A percentile compares a stretch with the other conserved stretches of the same genome.
Conservation (phyloP, 2,329 filamentous ascomycete species). For the Zymoseptoria crescenta region DNA sequence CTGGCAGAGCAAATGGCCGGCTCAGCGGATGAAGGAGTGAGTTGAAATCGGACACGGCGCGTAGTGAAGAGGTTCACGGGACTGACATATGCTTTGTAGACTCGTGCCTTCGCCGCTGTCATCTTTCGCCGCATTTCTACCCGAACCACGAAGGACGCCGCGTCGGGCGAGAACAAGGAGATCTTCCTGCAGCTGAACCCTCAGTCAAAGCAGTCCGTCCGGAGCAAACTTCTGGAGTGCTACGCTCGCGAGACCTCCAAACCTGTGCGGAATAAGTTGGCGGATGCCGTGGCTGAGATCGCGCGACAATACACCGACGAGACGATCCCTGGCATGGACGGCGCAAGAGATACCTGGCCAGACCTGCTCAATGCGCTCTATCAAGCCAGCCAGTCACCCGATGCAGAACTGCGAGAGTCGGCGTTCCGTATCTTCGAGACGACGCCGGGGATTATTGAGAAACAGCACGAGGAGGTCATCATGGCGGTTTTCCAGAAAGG, state of each 20-base stretch:
- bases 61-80: not conserved
- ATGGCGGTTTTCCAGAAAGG: slow-evolving; percentile 80
- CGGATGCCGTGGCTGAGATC: slow-evolving; percentile 93
- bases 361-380: slow-evolving; percentile 82
- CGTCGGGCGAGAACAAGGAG: slow-evolving; percentile 65
- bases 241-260: slow-evolving; percentile 65
- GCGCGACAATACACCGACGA: slow-evolving; percentile 91
- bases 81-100: slow-evolving; percentile 43
- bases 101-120: slow-evolving; percentile 83
- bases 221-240: slow-evolving; percentile 72
- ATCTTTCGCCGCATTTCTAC: slow-evolving; percentile 90
- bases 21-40: slow-evolving; percentile 64
- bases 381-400: slow-evolving; percentile 77
- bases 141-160: slow-evolving; percentile 69
- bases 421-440: slow-evolving; percentile 94
- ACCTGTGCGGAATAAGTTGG: slow-evolving; percentile 84
- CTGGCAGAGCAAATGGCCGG: slow-evolving; percentile 83
- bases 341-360: slow-evolving; percentile 60
- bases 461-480: slow-evolving; percentile 88
- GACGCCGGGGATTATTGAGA: slow-evolving; percentile 91
- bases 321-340: slow-evolving; percentile 23
- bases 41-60: slow-evolving; percentile 22
- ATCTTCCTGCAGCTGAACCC: slow-evolving; percentile 72
- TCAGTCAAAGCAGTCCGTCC: slow-evolving; percentile 69
- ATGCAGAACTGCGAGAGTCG: slow-evolving; percentile 78